A percentile compares a stretch with the other conserved stretches of the same genome.
phyloP scores from a whole-genome alignment of 805 yeast genomes.

The Starmera amethionina region DNA sequence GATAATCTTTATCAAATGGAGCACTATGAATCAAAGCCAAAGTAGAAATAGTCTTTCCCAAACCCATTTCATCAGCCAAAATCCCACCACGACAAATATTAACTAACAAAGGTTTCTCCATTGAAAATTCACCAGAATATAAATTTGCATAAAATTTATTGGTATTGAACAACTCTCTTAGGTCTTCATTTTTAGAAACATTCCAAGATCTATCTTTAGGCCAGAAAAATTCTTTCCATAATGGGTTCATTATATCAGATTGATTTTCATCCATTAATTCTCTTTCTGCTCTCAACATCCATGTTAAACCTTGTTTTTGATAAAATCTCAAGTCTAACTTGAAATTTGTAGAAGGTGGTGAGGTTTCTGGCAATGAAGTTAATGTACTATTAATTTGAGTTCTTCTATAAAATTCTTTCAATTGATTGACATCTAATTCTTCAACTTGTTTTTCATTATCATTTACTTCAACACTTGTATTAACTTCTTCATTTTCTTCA shows the following conservation, averaged over 20 bases:
- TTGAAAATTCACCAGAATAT: constrained; percentile 70
- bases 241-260: constrained; percentile 62
- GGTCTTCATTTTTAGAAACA: constrained; percentile 17
- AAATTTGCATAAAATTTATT: constrained; percentile 62
- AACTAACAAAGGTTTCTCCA: constrained; percentile 54
- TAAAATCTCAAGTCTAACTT: constrained; percentile 56
- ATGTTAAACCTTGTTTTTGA: constrained; percentile 76
- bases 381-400: constrained; percentile 53
- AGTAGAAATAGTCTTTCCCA: constrained; percentile 87
- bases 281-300: constrained; percentile 81
- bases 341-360: constrained; percentile 35
- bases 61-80: constrained; percentile 93
- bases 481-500: constrained; percentile 17
- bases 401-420: constrained; percentile 65
- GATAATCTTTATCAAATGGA: constrained; percentile 35
- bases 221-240: constrained; percentile 78
- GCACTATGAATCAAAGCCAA: constrained; percentile 61
- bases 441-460: constrained; percentile 18
- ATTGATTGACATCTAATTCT: constrained; percentile 57
- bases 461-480: constrained; percentile 1
- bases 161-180: constrained; percentile 5
- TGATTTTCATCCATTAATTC: constrained; percentile 35
- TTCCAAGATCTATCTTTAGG: constrained; percentile 42
- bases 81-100: constrained; percentile 71
- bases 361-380: constrained; percentile 52